Evolutionary conservation across 345 rosid species (phyloP), one percentile per base, ranked within the genome.

Genomic region (Barbarea vulgaris): DNA sequence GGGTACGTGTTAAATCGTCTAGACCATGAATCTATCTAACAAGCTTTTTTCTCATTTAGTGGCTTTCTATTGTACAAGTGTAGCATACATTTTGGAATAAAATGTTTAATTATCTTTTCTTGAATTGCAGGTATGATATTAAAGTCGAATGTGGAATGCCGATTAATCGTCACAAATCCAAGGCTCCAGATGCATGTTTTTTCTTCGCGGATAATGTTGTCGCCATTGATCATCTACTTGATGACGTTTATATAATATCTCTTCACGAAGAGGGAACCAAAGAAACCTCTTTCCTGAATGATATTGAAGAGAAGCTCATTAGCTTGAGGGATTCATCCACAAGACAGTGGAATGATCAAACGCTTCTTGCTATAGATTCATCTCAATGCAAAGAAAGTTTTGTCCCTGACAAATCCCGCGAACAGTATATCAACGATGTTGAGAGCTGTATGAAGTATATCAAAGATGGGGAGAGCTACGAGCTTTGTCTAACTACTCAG

Each of bases 391-490:
- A 83, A 64, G 66, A 62, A 51, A 85, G 88, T 25, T 92, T 92
- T 82, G 33, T 66, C 57, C 76, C 84, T 44, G 96, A 89, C 73
- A 87, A 84, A 81, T 87, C 93, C 18, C 84, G 78, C 74, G 88
- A 84, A 73, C 85, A 85, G 72, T 95, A 95, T 37, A 58, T 90
- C 37, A 67, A 76, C 6, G 96, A 92, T 74, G 90, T 95, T 65
- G 42, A 81, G 66, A 89, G 81, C 79, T 90, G 97, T 64, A 83
- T 88, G 79, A 51, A 83, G 41, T 92, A 85, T 76, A 95, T 92
- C 37, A 89, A 79, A 87, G 97, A 95, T 36, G 99, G 99, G 57
- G 99, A 95, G 79, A 95, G 99, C 91, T 95, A 95, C 70, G 97
- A 95, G 84, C 83, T 90, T 67, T 95, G 99, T 79, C 86, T 90